A percentile compares a stretch with the other conserved stretches of the same genome.
Evolutionary conservation across 2,329 filamentous ascomycete species (phyloP).

Genomic region (Aspergillus candidus): DNA sequence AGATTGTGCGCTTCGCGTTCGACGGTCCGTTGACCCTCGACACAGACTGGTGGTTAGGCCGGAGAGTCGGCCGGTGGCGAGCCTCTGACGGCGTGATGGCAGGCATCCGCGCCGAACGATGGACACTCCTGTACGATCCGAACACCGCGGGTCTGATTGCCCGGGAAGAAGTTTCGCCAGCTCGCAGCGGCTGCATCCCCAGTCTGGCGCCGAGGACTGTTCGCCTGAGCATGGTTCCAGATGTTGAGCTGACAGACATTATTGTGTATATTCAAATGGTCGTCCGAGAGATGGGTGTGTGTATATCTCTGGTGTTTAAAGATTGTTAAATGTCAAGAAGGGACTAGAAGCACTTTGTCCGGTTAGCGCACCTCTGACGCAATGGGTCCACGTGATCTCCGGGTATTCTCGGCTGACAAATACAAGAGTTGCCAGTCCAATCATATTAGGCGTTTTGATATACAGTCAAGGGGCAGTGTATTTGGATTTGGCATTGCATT

Average conservation of each 20-base stretch:
- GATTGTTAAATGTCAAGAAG: neutral
- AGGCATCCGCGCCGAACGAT: slow-evolving; percentile 41
- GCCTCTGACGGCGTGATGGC: slow-evolving; percentile 45
- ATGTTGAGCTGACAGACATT: slow-evolving; percentile 29
- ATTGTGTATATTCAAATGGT: slow-evolving; percentile 3
- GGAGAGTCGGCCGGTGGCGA: slow-evolving; percentile 42
- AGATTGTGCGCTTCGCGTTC: slow-evolving; percentile 64
- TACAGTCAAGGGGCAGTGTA: neutral
- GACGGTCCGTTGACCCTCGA: slow-evolving; percentile 35
- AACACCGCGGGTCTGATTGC: slow-evolving; percentile 24
- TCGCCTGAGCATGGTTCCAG: slow-evolving; percentile 28
- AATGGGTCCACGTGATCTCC: slow-evolving; percentile 25
- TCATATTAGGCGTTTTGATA: slow-evolving; percentile 16
- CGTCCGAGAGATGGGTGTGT: neutral
- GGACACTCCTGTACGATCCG: slow-evolving; percentile 33
- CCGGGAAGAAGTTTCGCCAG: slow-evolving; percentile 23
- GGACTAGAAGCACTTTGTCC: slow-evolving; percentile 9
- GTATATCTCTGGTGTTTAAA: too few species aligned
- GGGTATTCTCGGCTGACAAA: slow-evolving; percentile 23
- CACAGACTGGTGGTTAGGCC: slow-evolving; percentile 36
- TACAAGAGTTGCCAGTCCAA: slow-evolving; percentile 15
- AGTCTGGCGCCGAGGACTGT: slow-evolving; percentile 22
- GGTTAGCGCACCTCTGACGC: slow-evolving; percentile 25
- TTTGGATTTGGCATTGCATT: too few species aligned
- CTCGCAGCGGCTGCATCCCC: slow-evolving; percentile 11